Percentiles rank a stretch among this genome's conserved stretches.
Evolutionary conservation across 345 rosid species (phyloP).

Genomic region (Camelina hispida): DNA sequence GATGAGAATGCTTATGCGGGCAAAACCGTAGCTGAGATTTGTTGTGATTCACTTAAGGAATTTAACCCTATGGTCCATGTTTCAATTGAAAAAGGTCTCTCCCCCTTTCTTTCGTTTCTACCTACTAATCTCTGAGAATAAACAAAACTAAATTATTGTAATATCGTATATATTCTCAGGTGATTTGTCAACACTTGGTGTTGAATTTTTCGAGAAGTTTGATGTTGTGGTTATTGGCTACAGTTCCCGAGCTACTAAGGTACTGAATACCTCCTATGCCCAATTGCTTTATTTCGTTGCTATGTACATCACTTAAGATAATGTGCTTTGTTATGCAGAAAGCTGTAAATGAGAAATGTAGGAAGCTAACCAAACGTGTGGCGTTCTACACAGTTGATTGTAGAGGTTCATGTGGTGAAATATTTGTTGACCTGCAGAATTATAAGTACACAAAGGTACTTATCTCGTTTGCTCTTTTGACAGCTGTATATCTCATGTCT

Average conservation of each 20-base stretch:
- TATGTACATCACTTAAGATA: not conserved
- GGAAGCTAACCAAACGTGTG: constrained; percentile 70
- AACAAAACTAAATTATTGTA: not conserved
- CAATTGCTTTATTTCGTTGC: constrained; percentile 1
- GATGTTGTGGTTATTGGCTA: constrained; percentile 77
- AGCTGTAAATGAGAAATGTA: constrained; percentile 78
- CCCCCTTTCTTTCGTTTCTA: not conserved
- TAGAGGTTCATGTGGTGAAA: constrained; percentile 86
- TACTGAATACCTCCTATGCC: constrained; percentile 34
- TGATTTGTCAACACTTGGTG: constrained; percentile 63
- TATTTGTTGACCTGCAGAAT: constrained; percentile 81
- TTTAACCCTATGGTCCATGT: constrained; percentile 96
- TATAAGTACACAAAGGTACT: constrained; percentile 65
- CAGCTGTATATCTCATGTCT: not conserved
- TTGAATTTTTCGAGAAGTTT: constrained; percentile 74
- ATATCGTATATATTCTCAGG: constrained; percentile 46
- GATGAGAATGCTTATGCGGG: constrained; percentile 59
- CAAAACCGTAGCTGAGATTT: constrained; percentile 84
- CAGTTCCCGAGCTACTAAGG: constrained; percentile 63
- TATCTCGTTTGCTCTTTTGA: not conserved
- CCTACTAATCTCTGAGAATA: not conserved
- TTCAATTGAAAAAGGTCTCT: constrained; percentile 70
- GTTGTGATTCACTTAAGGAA: constrained; percentile 79
- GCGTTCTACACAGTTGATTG: constrained; percentile 89
- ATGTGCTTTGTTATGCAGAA: constrained; percentile 50